Evolutionary conservation across 192 early-diverging fungal species (phyloP).

Genomic region (Backusella liffmaniae): DNA sequence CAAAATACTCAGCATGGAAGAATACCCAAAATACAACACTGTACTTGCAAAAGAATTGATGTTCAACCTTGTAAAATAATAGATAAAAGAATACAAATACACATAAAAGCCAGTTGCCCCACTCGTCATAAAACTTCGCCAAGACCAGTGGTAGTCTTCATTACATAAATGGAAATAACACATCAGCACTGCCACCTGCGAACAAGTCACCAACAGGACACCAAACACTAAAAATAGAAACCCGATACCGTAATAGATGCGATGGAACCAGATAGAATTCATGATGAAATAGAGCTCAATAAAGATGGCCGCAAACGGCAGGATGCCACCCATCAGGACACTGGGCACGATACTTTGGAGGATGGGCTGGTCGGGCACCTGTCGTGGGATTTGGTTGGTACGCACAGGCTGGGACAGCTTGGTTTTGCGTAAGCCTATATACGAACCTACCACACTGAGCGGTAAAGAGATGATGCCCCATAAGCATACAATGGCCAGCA

Average conservation of each 20-base stretch:
- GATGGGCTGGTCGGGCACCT: constrained; percentile 85
- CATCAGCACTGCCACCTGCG: constrained; percentile 83
- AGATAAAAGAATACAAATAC: constrained; percentile 86
- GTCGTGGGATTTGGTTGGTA: constrained; percentile 92
- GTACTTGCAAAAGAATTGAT: constrained; percentile 77
- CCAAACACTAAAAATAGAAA: constrained; percentile 88
- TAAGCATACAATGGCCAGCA: constrained; percentile 75
- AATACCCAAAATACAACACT: constrained; percentile 90
- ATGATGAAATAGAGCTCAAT: constrained; percentile 97
- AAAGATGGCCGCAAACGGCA: constrained; percentile 93
- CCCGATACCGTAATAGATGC: constrained; percentile 92
- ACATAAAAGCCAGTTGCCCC: constrained; percentile 87
- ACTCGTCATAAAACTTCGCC: constrained; percentile 86
- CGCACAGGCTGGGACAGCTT: constrained; percentile 72
- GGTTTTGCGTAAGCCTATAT: constrained; percentile 63
- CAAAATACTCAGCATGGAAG: constrained; percentile 69
- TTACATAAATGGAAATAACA: constrained; percentile 90
- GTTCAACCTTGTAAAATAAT: constrained; percentile 75
- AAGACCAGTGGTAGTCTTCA: constrained; percentile 85
- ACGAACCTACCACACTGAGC: constrained; percentile 76
- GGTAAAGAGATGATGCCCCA: constrained; percentile 85
- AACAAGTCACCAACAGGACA: constrained; percentile 79
- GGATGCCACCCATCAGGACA: constrained; percentile 76
- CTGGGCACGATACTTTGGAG: constrained; percentile 70
- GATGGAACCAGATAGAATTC: constrained; percentile 91